Conservation (phyloP, 2,329 filamentous ascomycete genomes). For the Lomentospora prolificans region DNA sequence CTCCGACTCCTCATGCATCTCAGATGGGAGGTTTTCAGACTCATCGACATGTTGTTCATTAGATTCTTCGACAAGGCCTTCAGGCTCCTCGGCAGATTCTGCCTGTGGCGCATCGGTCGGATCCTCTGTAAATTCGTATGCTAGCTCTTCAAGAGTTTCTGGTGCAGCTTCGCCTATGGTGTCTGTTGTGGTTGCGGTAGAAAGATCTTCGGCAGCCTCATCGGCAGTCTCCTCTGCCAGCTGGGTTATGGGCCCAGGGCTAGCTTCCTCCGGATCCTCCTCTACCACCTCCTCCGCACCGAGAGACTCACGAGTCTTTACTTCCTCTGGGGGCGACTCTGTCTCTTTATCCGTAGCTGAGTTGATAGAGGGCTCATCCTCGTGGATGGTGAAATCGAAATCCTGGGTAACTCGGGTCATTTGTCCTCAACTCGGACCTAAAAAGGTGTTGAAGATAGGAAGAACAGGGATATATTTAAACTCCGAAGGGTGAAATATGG, state of each 20-base stretch:
- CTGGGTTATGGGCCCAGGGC: too few species aligned
- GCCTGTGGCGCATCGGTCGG: too few species aligned
- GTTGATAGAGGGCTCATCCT: slow-evolving; percentile 5
- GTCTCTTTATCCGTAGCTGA: not conserved
- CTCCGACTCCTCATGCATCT: too few species aligned
- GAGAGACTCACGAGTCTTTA: not conserved
- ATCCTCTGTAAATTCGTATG: too few species aligned
- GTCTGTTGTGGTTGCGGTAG: too few species aligned
- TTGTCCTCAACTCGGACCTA: not conserved
- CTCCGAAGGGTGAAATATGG: not conserved
- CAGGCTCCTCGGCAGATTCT: not conserved
- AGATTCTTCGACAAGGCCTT: too few species aligned
- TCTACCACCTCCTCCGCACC: not conserved
- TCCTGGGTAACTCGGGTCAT: slow-evolving; percentile 9
- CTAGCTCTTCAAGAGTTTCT: too few species aligned
- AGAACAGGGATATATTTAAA: too few species aligned
- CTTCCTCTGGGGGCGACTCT: not conserved
- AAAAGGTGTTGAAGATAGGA: not conserved
- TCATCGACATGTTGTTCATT: not conserved
- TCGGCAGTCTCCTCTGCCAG: too few species aligned
- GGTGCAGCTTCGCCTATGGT: too few species aligned
- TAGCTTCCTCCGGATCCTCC: not conserved
- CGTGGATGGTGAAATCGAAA: slow-evolving; percentile 9
- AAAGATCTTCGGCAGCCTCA: too few species aligned
- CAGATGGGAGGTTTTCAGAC: not conserved